These are phyloP conservation scores for Aureobasidium namibiae DNA, from an alignment of 2,329 filamentous ascomycete genomes.

Conservation along the genomic window DNA sequence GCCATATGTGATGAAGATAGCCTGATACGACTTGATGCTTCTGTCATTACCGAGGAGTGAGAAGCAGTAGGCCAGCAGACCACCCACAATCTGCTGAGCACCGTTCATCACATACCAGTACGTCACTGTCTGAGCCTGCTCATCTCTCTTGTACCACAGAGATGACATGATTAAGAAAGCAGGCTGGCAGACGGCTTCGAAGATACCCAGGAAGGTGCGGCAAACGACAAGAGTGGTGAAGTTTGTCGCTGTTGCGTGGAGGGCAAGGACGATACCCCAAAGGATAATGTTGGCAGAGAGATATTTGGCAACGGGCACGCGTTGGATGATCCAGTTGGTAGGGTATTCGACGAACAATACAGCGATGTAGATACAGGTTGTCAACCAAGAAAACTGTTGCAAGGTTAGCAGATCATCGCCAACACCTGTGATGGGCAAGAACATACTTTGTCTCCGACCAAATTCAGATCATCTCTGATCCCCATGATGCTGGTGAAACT, in stretches of 20 bases:
- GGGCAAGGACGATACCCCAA: slow-evolving; percentile 55
- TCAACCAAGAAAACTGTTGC: slow-evolving; percentile 59
- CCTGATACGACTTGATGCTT: slow-evolving; percentile 50
- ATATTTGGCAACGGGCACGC: slow-evolving; percentile 53
- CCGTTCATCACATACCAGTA: slow-evolving; percentile 58
- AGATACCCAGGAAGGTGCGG: slow-evolving; percentile 60
- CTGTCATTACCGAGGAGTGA: slow-evolving; percentile 23
- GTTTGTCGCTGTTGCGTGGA: slow-evolving; percentile 52
- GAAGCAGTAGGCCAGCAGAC: slow-evolving; percentile 53
- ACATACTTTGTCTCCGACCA: slow-evolving; percentile 25
- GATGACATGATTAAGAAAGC: slow-evolving; percentile 58
- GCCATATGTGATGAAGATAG: slow-evolving; percentile 61
- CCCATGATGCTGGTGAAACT: slow-evolving; percentile 39
- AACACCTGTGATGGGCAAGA: too few species aligned
- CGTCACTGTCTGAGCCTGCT: slow-evolving; percentile 58
- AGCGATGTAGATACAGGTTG: slow-evolving; percentile 65
- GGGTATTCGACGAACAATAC: slow-evolving; percentile 65
- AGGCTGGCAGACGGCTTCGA: slow-evolving; percentile 63
- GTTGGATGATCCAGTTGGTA: slow-evolving; percentile 55
- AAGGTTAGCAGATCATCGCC: neutral
- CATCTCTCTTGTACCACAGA: slow-evolving; percentile 61
- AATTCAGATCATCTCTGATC: slow-evolving; percentile 27
- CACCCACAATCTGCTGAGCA: slow-evolving; percentile 62
- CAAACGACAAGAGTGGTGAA: slow-evolving; percentile 53
- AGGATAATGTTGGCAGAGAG: slow-evolving; percentile 54